A percentile compares a stretch with the other conserved stretches of the same genome.
These are phyloP conservation scores for Mycena epipterygia DNA, from an alignment of 768 basidiomycete species.

Conservation along the genomic window DNA sequence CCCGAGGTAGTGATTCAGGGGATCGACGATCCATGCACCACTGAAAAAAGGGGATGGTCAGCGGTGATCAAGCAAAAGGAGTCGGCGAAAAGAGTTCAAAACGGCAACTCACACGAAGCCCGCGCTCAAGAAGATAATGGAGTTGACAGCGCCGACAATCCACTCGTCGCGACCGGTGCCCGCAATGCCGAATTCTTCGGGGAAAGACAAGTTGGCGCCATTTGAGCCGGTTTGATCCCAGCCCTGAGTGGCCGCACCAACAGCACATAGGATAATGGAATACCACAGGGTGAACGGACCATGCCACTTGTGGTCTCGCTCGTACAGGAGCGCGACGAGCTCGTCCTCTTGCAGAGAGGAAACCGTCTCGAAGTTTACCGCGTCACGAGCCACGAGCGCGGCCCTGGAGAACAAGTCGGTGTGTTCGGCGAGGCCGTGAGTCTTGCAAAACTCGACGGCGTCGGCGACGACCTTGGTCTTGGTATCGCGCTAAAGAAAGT, in stretches of 20 bases:
- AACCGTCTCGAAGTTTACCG: constrained; percentile 46
- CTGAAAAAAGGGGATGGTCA: constrained; percentile 33
- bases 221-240: constrained; percentile 79
- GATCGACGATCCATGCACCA: constrained; percentile 45
- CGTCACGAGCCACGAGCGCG: constrained; percentile 68
- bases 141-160: constrained; percentile 84
- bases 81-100: constrained; percentile 48
- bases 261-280: constrained; percentile 65
- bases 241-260: constrained; percentile 68
- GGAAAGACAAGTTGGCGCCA: constrained; percentile 75
- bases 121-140: constrained; percentile 61
- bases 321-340: constrained; percentile 13
- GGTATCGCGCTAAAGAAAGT: not conserved
- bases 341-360: constrained; percentile 44
- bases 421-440: constrained; percentile 23
- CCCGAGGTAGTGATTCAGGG: constrained; percentile 72
- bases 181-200: constrained; percentile 42
- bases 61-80: no score
- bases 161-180: constrained; percentile 63
- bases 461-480: constrained; percentile 18
- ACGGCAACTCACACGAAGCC: constrained; percentile 62
- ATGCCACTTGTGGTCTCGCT: constrained; percentile 39
- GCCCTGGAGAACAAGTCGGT: constrained; percentile 33
- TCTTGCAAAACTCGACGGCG: constrained; percentile 7
- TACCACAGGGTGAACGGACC: constrained; percentile 39